Evolutionary conservation across 1,139 yeast species (phyloP), one percentile per base, ranked within the genome.

Genomic region (Suhomyces wounanorum): DNA sequence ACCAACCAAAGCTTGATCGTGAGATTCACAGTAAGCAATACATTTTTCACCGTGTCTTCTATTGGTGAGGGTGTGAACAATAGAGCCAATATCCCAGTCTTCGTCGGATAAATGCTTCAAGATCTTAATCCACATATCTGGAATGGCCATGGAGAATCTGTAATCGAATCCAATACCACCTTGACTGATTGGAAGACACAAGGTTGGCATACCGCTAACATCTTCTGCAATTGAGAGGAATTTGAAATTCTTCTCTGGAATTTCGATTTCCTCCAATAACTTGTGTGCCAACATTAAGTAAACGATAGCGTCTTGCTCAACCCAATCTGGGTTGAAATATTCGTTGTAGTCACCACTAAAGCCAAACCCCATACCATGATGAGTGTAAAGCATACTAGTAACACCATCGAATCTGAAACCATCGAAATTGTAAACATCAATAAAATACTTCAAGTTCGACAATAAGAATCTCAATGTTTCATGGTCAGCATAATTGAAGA

Each of bases 331-430:
- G 53, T 89, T 88, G 62, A 94, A 82, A 65, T 94, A 94, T 69
- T 94, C 99, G 62, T 89, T 85, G 68, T 94, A 94, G 59, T 89
- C 92, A 47, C 99, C 99, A 53, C 94, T 84, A 67, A 94, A 94
- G 0, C 91, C 91, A 50, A 86, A 85, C 48, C 94, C 89, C 55
- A 89, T 83, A 44, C 99, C 99, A 65, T 94, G 99, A 65, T 94
- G 98, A 45, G 79, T 69, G 66, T 94, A 94, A 45, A 94, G 74
- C 96, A 94, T 92, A 55, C 91, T 83, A 21, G 98, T 94, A 45
- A 94, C 97, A 54, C 99, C 99, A 66, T 94, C 99, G 60, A 94
- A 94, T 64, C 99, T 78, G 73, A 92, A 94, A 6, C 99, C 99
- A 65, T 94, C 99, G 69, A 94, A 94, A 52, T 83, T 78, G 69